A percentile compares a stretch with the other conserved stretches of the same genome.
Evolutionary conservation across 2,329 filamentous ascomycete species (phyloP).

Genomic region (Aspergillus brasiliensis): DNA sequence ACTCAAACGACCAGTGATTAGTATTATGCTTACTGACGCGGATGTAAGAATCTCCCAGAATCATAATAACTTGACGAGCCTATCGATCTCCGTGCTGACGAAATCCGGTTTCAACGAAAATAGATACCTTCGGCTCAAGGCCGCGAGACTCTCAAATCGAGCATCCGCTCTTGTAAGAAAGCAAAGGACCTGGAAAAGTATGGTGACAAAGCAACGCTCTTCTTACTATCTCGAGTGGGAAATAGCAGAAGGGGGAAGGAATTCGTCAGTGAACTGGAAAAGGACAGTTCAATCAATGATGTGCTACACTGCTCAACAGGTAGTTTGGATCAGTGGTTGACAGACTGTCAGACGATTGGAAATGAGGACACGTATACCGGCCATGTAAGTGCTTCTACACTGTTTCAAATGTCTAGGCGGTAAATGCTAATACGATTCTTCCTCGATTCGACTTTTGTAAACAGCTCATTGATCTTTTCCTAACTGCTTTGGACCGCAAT

Average conservation of each 20-base stretch:
- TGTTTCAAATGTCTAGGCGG: not conserved
- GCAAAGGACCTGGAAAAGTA: not conserved
- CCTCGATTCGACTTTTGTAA: too few species aligned
- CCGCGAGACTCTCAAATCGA: not conserved
- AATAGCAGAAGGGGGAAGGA: not conserved
- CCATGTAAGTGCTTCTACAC: not conserved
- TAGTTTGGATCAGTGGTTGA: not conserved
- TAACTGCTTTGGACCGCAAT: not conserved
- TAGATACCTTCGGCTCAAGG: not conserved
- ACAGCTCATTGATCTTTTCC: not conserved
- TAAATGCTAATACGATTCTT: too few species aligned
- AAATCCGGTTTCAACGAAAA: not conserved
- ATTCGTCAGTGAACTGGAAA: not conserved
- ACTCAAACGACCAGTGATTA: not conserved
- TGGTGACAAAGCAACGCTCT: not conserved
- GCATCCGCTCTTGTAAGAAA: not conserved
- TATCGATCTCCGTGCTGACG: too few species aligned
- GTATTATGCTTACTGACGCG: not conserved
- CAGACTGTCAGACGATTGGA: not conserved
- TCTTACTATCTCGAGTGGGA: not conserved
- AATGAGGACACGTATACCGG: not conserved
- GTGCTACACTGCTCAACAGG: not conserved
- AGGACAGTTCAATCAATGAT: not conserved
- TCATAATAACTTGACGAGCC: too few species aligned
- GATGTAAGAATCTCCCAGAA: not conserved